Percentiles rank a stretch among this genome's conserved stretches.
Conservation (phyloP, 495 filamentous ascomycete genomes). For the Cudoniella acicularis region DNA sequence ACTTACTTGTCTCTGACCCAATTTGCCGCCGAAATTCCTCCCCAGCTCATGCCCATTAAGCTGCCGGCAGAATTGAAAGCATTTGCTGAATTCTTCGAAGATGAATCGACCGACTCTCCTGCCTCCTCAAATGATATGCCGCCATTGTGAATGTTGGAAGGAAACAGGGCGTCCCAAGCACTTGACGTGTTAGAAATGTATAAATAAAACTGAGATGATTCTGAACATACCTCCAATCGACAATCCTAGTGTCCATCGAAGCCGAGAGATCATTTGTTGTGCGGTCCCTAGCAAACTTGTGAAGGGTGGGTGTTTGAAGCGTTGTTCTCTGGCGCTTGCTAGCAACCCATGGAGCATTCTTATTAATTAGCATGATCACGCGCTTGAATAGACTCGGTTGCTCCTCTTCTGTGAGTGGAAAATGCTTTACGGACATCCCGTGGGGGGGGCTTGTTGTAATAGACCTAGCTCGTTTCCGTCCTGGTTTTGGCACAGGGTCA, state of each 20-base stretch:
- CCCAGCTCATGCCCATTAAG: neutral
- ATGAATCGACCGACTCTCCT: no score
- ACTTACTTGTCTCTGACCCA: neutral
- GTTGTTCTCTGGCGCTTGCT: neutral
- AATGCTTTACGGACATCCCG: neutral
- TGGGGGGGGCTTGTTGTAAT: neutral
- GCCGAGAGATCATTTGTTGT: no score
- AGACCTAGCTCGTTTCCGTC: neutral
- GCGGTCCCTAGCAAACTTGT: no score
- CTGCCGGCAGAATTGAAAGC: neutral
- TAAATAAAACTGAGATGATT: neutral
- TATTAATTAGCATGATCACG: constrained; percentile 2
- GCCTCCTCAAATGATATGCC: no score
- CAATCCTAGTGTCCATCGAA: no score
- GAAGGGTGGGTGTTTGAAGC: no score
- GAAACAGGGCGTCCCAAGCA: neutral
- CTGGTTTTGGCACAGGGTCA: neutral
- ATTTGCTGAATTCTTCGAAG: neutral
- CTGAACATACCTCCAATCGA: neutral
- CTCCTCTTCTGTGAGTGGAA: neutral
- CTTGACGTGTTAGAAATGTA: neutral
- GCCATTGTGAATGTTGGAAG: no score
- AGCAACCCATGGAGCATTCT: neutral
- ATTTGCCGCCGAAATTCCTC: neutral
- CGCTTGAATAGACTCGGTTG: constrained; percentile 9